Evolutionary conservation across 495 filamentous ascomycete species (phyloP), one percentile per base, ranked within the genome.

Genomic region (Pseudevernia furfuracea): DNA sequence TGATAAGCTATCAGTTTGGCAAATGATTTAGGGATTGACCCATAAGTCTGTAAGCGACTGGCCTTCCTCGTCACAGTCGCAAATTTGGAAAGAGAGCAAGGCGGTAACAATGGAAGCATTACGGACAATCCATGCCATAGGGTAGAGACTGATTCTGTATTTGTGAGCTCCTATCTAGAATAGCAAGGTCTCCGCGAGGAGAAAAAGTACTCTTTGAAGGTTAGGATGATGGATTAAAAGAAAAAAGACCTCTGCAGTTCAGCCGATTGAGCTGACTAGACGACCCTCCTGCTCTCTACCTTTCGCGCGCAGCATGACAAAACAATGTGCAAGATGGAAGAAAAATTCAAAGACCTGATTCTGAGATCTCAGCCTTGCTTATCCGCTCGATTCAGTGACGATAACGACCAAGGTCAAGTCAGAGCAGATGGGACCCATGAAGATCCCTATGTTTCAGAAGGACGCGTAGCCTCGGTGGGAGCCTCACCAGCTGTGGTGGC

Each of bases 401-500:
- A 66, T 46, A 8, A 66, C 38, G 12, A 58, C 38, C 59, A 52
- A 44, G 14, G 59, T 32, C 32, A 66, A 52, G 4, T 28, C 64
- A 60, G 55, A 58, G 52, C 59, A 66, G 64, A 48, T 32, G n/a
- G 19, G 32, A 46, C 46, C 44, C n/a, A 19, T 52, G 19, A 36
- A 60, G 15, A 56, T n/a, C 23, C n/a, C 15, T 65, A 52, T 37
- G 68, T 58, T 30, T 69, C 67, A 34, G 69, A 64, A 64, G 79
- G 75, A 66, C 76, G 75, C 58, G 74, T 64, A 55, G 75, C 72
- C 36, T 72, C 67, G 21, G 69, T 43, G 46, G 78, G 72, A 75
- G 78, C 79, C 62, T 79, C 78, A 69, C 79, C 76, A 25, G 63
- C 68, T 65, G 77, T 71, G 39, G 75, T 67, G 39, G 76, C 73